Evolutionary conservation across 441 rosid species (phyloP).

Genomic region (Raphanus hybrid): DNA sequence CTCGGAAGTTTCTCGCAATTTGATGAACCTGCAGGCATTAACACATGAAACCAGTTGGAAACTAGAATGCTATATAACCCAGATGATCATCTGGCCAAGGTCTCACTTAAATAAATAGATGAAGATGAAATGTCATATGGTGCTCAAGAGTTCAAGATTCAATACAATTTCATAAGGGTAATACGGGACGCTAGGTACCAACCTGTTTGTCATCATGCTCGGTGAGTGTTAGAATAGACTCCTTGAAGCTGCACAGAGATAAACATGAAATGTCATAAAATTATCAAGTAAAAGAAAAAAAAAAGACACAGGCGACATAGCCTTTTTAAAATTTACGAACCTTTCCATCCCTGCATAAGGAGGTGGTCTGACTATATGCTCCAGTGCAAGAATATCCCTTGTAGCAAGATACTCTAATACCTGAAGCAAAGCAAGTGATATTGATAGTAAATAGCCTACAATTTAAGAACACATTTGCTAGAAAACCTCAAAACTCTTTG

Average conservation of each 20-base stretch:
- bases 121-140: not conserved
- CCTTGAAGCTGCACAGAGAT: slow-evolving; percentile 75
- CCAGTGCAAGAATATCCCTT: slow-evolving; percentile 60
- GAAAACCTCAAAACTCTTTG: not conserved
- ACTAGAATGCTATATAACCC: not conserved
- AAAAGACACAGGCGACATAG: not conserved
- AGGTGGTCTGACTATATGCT: slow-evolving; percentile 5
- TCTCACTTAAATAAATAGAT: slow-evolving; percentile 11
- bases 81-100: slow-evolving; percentile 16
- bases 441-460: slow-evolving; percentile 26
- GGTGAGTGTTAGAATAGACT: slow-evolving; percentile 86
- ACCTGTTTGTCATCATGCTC: slow-evolving; percentile 94
- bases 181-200: slow-evolving; percentile 36
- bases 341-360: slow-evolving; percentile 87
- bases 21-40: slow-evolving; percentile 83
- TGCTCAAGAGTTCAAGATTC: no score
- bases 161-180: no score
- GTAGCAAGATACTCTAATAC: slow-evolving; percentile 86
- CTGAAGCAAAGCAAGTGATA: slow-evolving; percentile 52
- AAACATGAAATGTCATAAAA: slow-evolving; percentile 33
- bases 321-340: slow-evolving; percentile 45
- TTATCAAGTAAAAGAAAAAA: slow-evolving; percentile 6
- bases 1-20: slow-evolving; percentile 88
- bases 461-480: slow-evolving; percentile 11
- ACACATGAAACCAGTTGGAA: slow-evolving; percentile 14